A percentile compares a stretch with the other conserved stretches of the same genome.
These are phyloP conservation scores for Carex pumila DNA, from an alignment of 176 grass and related monocot species.

Conservation along the genomic window DNA sequence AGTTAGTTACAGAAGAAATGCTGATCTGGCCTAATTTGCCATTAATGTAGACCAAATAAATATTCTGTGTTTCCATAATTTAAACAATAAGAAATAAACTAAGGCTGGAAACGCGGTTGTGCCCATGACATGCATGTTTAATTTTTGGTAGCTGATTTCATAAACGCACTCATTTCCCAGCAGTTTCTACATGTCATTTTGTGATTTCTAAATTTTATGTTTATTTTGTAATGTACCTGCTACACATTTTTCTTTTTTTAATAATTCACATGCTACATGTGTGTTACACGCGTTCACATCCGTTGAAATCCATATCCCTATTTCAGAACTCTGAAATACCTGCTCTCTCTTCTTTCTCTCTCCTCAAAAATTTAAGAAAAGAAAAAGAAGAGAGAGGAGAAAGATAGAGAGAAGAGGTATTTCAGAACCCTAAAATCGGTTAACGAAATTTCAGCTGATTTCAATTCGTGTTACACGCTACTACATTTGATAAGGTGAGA, in stretches of 20 bases:
- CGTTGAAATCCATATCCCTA: too few species aligned
- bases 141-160: neutral
- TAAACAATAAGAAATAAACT: neutral
- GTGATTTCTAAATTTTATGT: neutral
- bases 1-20: neutral
- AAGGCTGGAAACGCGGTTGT: neutral
- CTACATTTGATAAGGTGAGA: neutral
- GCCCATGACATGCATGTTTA: neutral
- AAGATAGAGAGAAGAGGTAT: too few species aligned
- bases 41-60: neutral
- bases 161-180: neutral
- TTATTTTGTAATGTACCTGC: neutral
- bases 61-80: neutral
- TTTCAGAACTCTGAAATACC: too few species aligned
- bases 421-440: too few species aligned
- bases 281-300: too few species aligned
- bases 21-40: conserved; percentile 3
- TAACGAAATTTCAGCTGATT: too few species aligned
- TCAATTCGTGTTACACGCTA: too few species aligned
- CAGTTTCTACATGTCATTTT: neutral
- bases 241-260: neutral
- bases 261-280: neutral
- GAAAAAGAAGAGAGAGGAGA: too few species aligned
- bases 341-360: too few species aligned
- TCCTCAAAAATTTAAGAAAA: too few species aligned